Base-by-base conservation (phyloP, 306 rosid genomes). In the Dalbergia oliveri region DNA sequence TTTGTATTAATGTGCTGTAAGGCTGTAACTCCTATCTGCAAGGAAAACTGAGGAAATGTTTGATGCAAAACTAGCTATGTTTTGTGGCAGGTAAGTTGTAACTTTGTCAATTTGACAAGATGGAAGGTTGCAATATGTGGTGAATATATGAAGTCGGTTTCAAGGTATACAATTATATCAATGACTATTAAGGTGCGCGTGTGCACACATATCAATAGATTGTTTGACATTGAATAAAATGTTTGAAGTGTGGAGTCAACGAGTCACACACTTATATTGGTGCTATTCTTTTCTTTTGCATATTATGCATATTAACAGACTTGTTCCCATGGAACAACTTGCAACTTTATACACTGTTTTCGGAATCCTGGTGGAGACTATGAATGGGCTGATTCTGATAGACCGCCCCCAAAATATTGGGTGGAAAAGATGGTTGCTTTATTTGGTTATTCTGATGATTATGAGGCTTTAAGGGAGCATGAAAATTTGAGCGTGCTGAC, bases 111-210 rank as follows among this genome's bases (percentile, higher is more conserved):
- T 82, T 72, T 90, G 82, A 89, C 93, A 66, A 80, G 94, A 85
- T 95, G 99, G 99, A 95, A 95, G 85, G 91, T 91, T 84, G 99
- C 99, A 74, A 91, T 95, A 62, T 95, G 99, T 78, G 99, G 99
- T 79, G 99, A 95, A 84, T 93, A 88, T 87, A 91, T 89, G 98
- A 95, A 93, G 87, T 86, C 97, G 90, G 94, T 62, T 93, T 83
- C 88, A 88, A 95, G 94, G 98, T 90, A 88, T 60, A 61, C 41
- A 34, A 64, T 72, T 72, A 11, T 34, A 66, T 57, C 44, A 44
- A 16, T 65, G 78, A 13, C 86, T 73, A 26, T 63, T 41, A 74
- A 44, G 9, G 50, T 9, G 12, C 6, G 6, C 6, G 3, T 1
- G 3, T 1, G 3, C 3, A 9, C 6, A 44, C 6, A 44, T 44